Evolutionary conservation across 176 grass and related monocot genomes (phyloP), one percentile per base, ranked within the genome.

Genomic region (Puccinellia tenuiflora): DNA sequence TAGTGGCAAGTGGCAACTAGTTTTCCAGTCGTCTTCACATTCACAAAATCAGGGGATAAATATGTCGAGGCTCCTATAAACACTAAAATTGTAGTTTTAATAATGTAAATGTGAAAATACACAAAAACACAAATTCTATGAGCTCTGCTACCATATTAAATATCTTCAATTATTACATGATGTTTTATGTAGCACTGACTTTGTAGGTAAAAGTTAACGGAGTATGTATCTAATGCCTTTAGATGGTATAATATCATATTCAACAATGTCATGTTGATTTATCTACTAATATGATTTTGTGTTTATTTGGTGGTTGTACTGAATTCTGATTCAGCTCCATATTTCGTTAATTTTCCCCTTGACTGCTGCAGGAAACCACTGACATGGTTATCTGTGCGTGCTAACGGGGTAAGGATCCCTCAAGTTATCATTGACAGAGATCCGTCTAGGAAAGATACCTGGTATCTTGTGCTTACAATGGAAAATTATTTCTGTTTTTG

Each of bases 361-460:
- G 34, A 34, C 34, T 83, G 37, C 62, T 79, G 75, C 80, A 97
- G 95, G 82, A 91, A 91, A 81, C 88, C 84, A 83, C 52, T 86
- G 82, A 89, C 95, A 60, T 97, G 95, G 95, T 82, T 97, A 82
- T 92, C 92, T 75, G 88, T 91, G 30, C 73, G 92, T 89, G 90
- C 92, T 54, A 97, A 97, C 5, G 95, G 92, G 45, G 85, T 79
- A 1, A 61, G 81, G 40, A 30, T 94, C 56, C 84, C 95, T 26
- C 79, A 92, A 22, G 38, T n/a, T 87, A 91, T 88, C 65, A 68
- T 87, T 79, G 90, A 97, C 60, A 92, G 81, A 67, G 46, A 84
- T 67, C 75, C 85, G 46, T 77, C 69, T 18, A 97, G 91, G 79
- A 91, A 90, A 65, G 62, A 78, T 77, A 85, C 82, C 42, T 97